Evolutionary conservation across 768 basidiomycete genomes (phyloP), one percentile per base, ranked within the genome.

Genomic region (Russula ochroleuca): DNA sequence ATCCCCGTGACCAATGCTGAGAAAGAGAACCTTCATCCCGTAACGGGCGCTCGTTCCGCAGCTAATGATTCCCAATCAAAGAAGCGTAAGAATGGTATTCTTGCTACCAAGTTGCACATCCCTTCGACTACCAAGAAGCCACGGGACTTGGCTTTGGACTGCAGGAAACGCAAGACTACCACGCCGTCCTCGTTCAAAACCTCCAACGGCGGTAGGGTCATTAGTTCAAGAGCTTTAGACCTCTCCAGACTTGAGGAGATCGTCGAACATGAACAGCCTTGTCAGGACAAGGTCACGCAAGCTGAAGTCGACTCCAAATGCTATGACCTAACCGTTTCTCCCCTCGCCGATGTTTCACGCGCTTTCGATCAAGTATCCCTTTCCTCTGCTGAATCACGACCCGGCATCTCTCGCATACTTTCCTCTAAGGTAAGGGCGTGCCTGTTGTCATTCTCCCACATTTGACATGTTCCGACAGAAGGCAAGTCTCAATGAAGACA

Each of bases 11-110:
- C 72, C 38, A 50, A 52, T 17, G 52, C 60, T 45, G 87, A 90
- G 77, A 92, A 92, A 79, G 90, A 92, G 75, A 92, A 92, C 71
- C 77, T 85, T 49, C 80, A 91, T 72, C 90, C 90, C 50, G 66
- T 86, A 69, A 91, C 90, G 3, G 90, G 90, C 7, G 80, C 82
- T 63, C 84, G 82, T 41, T 74, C 84, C 3, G 70, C 78, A 19
- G 70, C 76, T 17, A 68, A 67, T 6, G 70, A 65, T 60, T 73
- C 75, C 19, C 72, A 75, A 33, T 72, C 73, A 8, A 88, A 88
- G 76, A 88, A 88, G 72, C 81, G 87, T 57, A 88, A 88, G 72
- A 85, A 83, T 0, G 41, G 53, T 28, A 82, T 80, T 0, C 82
- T 88, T 53, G 76, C 80, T 25, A 81, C 82, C 47, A 88, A 88